Conservation (phyloP, 2,329 filamentous ascomycete species). For the Rhynchosporium graminicola region DNA sequence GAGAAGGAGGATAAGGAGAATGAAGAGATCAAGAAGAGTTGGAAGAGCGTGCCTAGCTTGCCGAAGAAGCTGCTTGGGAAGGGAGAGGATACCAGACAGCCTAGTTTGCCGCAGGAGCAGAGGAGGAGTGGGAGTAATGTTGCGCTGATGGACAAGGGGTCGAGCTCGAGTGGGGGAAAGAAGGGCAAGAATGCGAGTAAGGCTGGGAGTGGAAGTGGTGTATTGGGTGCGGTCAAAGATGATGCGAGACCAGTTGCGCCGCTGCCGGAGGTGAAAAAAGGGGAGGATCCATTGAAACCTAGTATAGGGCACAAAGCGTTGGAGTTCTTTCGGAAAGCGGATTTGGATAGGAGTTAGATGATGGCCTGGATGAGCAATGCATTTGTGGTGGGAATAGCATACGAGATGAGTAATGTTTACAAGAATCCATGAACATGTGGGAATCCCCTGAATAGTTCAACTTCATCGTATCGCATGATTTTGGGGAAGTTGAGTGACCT, state of each 20-base stretch:
- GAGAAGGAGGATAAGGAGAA: constrained; percentile 46
- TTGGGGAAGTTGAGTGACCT: too few species aligned
- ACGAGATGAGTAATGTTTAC: neutral
- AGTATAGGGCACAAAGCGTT: constrained; percentile 28
- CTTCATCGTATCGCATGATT: too few species aligned
- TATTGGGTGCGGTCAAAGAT: constrained; percentile 25
- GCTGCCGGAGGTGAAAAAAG: constrained; percentile 4
- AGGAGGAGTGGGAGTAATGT: constrained; percentile 22
- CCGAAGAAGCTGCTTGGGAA: constrained; percentile 35
- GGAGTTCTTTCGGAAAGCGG: constrained; percentile 33
- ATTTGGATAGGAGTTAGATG: constrained; percentile 34
- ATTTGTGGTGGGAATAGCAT: neutral
- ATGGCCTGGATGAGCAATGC: too few species aligned
- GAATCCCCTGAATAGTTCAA: too few species aligned
- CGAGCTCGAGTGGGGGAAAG: constrained; percentile 10
- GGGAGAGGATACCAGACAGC: constrained; percentile 35
- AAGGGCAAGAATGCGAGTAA: too few species aligned
- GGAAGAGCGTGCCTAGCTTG: constrained; percentile 32
- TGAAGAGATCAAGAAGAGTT: constrained; percentile 34
- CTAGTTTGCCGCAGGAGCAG: constrained; percentile 28
- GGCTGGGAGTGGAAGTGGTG: too few species aligned
- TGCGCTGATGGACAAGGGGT: constrained; percentile 15
- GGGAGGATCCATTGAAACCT: constrained; percentile 23
- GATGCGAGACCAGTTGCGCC: constrained; percentile 17
- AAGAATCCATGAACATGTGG: too few species aligned